Conservation (phyloP, 768 basidiomycete genomes). For the Lentinula detonsa region DNA sequence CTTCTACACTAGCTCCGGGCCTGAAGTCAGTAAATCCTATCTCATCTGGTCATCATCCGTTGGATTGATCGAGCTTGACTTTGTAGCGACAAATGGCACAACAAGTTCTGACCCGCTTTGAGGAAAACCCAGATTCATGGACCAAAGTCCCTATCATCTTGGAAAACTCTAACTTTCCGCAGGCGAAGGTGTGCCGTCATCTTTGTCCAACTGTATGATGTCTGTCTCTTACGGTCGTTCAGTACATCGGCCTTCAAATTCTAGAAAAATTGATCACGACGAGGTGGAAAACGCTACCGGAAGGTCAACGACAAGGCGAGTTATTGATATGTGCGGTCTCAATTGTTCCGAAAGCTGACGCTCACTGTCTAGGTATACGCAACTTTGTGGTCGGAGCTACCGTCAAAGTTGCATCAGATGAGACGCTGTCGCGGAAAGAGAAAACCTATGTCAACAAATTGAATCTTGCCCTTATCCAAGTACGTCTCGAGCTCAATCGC, state of each 20-base stretch:
- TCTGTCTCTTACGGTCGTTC: conserved; percentile 9
- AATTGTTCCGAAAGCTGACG: background rate
- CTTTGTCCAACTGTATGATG: background rate
- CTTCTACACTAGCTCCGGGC: conserved; percentile 80
- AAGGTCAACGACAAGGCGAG: conserved; percentile 85
- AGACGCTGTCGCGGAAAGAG: conserved; percentile 81
- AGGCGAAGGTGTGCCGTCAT: conserved; percentile 60
- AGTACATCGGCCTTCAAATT: conserved; percentile 98
- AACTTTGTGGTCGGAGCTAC: conserved; percentile 95
- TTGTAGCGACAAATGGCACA: conserved; percentile 91
- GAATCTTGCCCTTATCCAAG: conserved; percentile 93
- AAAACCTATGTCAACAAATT: conserved; percentile 95
- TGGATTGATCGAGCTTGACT: conserved; percentile 7
- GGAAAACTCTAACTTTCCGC: conserved; percentile 76
- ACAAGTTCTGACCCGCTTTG: conserved; percentile 90
- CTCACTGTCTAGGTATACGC: conserved; percentile 63
- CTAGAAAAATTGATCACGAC: conserved; percentile 93
- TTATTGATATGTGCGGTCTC: background rate
- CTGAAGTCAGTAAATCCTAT: conserved; percentile 54
- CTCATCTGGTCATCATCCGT: conserved; percentile 3
- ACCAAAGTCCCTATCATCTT: conserved; percentile 93
- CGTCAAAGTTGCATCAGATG: conserved; percentile 91
- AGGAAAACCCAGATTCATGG: conserved; percentile 96
- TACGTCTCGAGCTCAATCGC: conserved; percentile 24
- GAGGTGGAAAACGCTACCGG: conserved; percentile 93